Conservation (phyloP, 23 red algal genomes). For the Gracilaria vermiculophylla region DNA sequence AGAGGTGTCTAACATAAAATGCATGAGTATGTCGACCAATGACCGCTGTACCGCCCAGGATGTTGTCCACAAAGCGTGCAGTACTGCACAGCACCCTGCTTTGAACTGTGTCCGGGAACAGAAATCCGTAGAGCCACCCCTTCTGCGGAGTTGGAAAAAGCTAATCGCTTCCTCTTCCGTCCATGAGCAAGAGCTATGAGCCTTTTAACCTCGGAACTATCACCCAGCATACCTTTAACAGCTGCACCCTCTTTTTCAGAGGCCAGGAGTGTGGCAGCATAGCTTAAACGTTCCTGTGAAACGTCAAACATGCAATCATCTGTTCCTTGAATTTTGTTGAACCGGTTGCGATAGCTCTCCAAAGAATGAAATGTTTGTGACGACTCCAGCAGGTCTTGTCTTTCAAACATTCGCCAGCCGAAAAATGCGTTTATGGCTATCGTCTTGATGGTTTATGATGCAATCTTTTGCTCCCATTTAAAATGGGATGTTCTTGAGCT, state of each 20-base stretch:
- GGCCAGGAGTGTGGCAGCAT: background rate
- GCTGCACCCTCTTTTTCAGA: background rate
- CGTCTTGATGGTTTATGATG: background rate
- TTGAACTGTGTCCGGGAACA: slow-evolving; percentile 30
- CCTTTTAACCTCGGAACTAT: background rate
- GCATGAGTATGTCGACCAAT: too few species aligned
- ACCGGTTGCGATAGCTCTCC: background rate
- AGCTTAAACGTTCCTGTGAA: slow-evolving; percentile 4
- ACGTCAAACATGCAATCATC: slow-evolving; percentile 27
- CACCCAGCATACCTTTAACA: background rate
- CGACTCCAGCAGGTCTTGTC: slow-evolving; percentile 16
- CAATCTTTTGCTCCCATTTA: slow-evolving; percentile 36
- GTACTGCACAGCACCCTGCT: background rate
- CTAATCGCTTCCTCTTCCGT: slow-evolving; percentile 21
- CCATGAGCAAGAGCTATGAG: background rate
- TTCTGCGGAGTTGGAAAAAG: slow-evolving; percentile 17
- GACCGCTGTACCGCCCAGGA: too few species aligned
- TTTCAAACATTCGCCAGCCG: slow-evolving; percentile 11
- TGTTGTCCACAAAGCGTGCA: slow-evolving; percentile 25
- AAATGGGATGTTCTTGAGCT: slow-evolving; percentile 8
- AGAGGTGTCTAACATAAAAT: too few species aligned
- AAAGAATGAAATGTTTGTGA: background rate
- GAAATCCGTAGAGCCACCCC: slow-evolving; percentile 1
- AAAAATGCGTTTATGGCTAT: background rate
- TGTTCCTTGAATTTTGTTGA: slow-evolving; percentile 12